phyloP scores from a whole-genome alignment of 2,329 filamentous ascomycete species.

The Colletotrichum godetiae region DNA sequence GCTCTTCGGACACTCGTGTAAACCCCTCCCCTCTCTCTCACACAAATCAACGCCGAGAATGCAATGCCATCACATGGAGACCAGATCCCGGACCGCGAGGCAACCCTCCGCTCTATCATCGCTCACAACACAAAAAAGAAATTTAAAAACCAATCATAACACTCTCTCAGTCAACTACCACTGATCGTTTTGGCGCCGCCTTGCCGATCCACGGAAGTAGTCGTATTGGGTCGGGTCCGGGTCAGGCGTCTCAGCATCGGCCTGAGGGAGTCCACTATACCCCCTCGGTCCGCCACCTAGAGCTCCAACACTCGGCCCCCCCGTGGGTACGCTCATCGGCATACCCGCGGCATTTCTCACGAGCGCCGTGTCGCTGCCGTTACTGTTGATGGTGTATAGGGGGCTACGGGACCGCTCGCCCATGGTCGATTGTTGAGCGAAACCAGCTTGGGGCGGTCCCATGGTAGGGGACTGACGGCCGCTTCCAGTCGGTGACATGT shows the following conservation, averaged over 20 bases:
- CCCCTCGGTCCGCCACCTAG: slow-evolving; percentile 68
- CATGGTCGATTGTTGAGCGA: slow-evolving; percentile 29
- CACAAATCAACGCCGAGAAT: slow-evolving; percentile 24
- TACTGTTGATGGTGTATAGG: slow-evolving; percentile 59
- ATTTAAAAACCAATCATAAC: slow-evolving; percentile 12
- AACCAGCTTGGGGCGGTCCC: slow-evolving; percentile 22
- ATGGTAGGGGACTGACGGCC: slow-evolving; percentile 32
- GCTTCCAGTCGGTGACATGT: slow-evolving; percentile 35
- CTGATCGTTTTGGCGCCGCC: slow-evolving; percentile 48
- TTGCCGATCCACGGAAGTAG: slow-evolving; percentile 61
- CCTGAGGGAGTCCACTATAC: slow-evolving; percentile 69
- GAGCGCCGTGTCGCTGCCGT: slow-evolving; percentile 65
- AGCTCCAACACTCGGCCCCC: slow-evolving; percentile 60
- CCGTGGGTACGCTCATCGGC: slow-evolving; percentile 53
- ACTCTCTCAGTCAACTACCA: slow-evolving; percentile 46
- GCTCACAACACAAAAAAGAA: slow-evolving; percentile 13
- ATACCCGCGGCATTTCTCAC: slow-evolving; percentile 65
- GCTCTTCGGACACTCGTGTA: background rate
- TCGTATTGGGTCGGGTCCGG: slow-evolving; percentile 64
- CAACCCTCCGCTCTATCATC: slow-evolving; percentile 20
- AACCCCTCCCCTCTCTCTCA: background rate
- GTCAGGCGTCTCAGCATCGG: slow-evolving; percentile 52
- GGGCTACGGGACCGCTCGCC: slow-evolving; percentile 53
- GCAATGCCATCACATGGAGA: slow-evolving; percentile 25
- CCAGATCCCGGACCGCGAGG: slow-evolving; percentile 14